Conservation (phyloP, 1,139 yeast genomes). For the Geotrichum candidum region DNA sequence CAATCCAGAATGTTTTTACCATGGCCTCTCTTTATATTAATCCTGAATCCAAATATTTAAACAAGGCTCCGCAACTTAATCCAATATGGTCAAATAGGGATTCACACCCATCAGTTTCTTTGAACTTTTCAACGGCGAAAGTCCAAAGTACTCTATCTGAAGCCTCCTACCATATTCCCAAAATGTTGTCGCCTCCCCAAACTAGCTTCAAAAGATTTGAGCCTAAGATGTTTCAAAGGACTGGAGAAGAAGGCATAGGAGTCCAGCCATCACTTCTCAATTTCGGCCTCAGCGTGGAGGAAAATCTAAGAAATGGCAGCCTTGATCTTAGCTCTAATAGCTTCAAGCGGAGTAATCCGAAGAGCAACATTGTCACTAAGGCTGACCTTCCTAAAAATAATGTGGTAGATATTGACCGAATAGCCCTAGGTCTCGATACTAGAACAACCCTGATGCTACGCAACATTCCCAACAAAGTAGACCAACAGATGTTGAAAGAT, state of each 20-base stretch:
- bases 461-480: constrained; percentile 47
- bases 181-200: background rate
- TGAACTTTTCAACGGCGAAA: background rate
- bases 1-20: constrained; percentile 1
- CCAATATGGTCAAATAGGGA: background rate
- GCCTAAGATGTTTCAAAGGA: background rate
- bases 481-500: constrained; percentile 41
- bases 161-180: background rate
- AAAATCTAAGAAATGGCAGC: constrained; percentile 21
- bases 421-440: constrained; percentile 39
- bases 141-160: background rate
- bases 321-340: constrained; percentile 16
- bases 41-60: background rate
- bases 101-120: background rate
- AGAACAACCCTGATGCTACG: constrained; percentile 47
- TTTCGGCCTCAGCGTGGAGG: constrained; percentile 10
- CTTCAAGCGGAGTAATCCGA: background rate
- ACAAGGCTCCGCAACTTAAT: background rate
- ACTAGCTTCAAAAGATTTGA: background rate
- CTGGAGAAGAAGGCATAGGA: background rate
- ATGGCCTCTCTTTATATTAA: constrained; percentile 11
- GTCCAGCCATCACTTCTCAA: background rate
- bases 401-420: constrained; percentile 36
- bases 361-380: constrained; percentile 25
- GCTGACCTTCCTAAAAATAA: constrained; percentile 34